Conservation (phyloP, 257 asterid genomes). For the Phtheirospermum japonicum region DNA sequence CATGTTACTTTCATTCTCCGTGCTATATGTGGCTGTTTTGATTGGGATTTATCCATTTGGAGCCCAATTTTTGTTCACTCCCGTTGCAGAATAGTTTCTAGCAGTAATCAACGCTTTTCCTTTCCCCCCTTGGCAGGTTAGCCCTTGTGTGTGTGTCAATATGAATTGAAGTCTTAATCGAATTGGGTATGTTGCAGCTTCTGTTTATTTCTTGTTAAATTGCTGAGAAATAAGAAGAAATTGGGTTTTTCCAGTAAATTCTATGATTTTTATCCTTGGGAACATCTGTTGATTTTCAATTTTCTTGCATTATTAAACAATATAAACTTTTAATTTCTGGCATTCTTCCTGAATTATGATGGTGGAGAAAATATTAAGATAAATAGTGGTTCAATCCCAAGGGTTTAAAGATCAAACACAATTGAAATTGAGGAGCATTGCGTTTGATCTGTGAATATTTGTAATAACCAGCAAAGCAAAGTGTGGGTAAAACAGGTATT, state of each 20-base stretch:
- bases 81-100: constrained; percentile 80
- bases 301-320: too few relatives aligned
- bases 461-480: too few relatives aligned
- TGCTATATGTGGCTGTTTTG: constrained; percentile 58
- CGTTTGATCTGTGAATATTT: too few relatives aligned
- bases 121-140: background rate
- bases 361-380: constrained; percentile 12
- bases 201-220: constrained; percentile 11
- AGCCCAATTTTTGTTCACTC: constrained; percentile 82
- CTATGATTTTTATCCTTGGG: background rate
- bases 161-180: constrained; percentile 4
- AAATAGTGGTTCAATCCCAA: constrained; percentile 18
- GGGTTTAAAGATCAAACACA: too few relatives aligned
- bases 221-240: constrained; percentile 10
- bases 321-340: background rate
- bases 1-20: constrained; percentile 40
- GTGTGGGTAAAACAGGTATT: too few relatives aligned
- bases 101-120: constrained; percentile 49
- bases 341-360: background rate
- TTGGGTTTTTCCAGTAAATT: constrained; percentile 9
- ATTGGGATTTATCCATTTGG: constrained; percentile 63
- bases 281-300: background rate
- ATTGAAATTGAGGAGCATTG: too few relatives aligned
- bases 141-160: background rate
- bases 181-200: constrained; percentile 24